phyloP scores from a whole-genome alignment of 352 stramenopile genomes.

The Blastocystis sp. region DNA sequence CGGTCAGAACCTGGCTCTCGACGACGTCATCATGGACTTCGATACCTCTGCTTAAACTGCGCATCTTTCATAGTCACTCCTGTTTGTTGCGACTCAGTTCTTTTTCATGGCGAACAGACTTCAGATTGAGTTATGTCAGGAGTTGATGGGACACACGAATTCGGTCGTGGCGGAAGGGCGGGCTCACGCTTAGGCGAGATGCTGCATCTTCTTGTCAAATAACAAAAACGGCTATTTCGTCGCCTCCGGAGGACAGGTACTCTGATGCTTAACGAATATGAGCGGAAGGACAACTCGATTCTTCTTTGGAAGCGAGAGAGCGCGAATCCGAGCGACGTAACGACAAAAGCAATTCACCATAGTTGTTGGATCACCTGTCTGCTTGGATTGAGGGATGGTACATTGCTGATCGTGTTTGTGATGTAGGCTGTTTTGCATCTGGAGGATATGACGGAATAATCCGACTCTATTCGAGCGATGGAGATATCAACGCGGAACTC shows the following conservation, averaged over 20 bases:
- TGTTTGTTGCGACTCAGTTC: neutral
- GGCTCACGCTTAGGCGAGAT: conserved; percentile 32
- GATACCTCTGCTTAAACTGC: conserved; percentile 76
- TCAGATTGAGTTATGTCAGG: conserved; percentile 20
- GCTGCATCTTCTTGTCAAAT: conserved; percentile 47
- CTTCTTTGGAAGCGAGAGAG: conserved; percentile 35
- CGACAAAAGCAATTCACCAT: conserved; percentile 49
- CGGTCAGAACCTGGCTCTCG: conserved; percentile 87
- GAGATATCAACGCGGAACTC: neutral
- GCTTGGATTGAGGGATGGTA: conserved; percentile 20
- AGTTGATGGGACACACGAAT: conserved; percentile 45
- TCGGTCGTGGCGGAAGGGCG: neutral
- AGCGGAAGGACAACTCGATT: conserved; percentile 54
- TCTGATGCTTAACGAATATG: neutral
- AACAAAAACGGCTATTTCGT: conserved; percentile 18
- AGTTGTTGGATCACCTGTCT: conserved; percentile 72
- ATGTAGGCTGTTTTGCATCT: conserved; percentile 32
- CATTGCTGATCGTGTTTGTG: neutral
- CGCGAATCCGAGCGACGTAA: neutral
- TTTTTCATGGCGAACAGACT: neutral
- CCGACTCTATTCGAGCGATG: conserved; percentile 38
- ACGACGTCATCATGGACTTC: conserved; percentile 89
- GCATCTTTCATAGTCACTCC: neutral
- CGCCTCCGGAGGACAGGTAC: conserved; percentile 50
- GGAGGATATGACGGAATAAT: conserved; percentile 59